A percentile compares a stretch with the other conserved stretches of the same genome.
Conservation (phyloP, 2,329 filamentous ascomycete species). For the Ophiostoma sp. region DNA sequence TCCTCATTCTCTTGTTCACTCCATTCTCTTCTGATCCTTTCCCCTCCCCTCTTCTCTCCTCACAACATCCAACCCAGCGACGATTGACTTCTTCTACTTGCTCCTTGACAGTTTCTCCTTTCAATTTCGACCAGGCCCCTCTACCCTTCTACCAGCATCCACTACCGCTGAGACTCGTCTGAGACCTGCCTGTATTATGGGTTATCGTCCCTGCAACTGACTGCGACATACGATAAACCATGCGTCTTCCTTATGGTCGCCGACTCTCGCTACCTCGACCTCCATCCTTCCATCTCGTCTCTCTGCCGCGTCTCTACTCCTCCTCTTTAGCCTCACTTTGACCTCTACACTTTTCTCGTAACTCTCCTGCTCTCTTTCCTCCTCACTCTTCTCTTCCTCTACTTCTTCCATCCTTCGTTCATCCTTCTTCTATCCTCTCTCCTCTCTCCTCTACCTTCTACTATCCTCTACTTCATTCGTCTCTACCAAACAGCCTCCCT, state of each 20-base stretch:
- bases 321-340: conserved; percentile 7
- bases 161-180: neutral
- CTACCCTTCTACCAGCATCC: neutral
- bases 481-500: neutral
- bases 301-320: neutral
- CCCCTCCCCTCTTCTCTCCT: neutral
- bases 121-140: neutral
- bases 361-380: neutral
- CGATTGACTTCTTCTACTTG: neutral
- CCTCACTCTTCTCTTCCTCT: neutral
- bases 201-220: neutral
- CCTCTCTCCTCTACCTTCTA: too few relatives aligned
- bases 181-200: conserved; percentile 3
- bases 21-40: neutral
- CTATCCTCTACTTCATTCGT: neutral
- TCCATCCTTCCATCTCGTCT: neutral
- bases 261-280: too few relatives aligned
- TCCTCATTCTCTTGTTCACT: neutral
- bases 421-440: too few relatives aligned
- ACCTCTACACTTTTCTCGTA: neutral
- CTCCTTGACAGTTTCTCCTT: neutral
- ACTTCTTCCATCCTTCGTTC: too few relatives aligned
- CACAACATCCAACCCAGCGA: neutral
- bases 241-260: too few relatives aligned
- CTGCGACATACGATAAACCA: too few relatives aligned